phyloP scores from a whole-genome alignment of 2,329 filamentous ascomycete species.

The Clathrospora elynae region DNA sequence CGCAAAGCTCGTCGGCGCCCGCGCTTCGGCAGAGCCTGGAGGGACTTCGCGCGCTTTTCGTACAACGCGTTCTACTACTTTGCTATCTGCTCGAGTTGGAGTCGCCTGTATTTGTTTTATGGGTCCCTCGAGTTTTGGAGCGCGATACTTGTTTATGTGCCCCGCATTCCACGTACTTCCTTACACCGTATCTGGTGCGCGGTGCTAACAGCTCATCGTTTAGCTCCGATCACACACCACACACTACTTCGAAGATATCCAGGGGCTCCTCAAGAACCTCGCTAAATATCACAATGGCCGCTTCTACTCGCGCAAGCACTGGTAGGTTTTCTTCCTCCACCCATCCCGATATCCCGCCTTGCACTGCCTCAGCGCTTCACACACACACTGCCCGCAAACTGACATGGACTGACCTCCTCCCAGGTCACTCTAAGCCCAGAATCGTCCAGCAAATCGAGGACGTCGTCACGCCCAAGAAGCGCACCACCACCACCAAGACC shows the following conservation, averaged over 20 bases:
- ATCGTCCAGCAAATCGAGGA: conserved; percentile 58
- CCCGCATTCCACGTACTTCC: conserved; percentile 3
- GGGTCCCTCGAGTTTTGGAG: not conserved
- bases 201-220: not conserved
- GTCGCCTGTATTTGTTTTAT: not conserved
- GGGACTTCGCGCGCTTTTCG: conserved; percentile 1
- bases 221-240: conserved; percentile 5
- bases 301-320: conserved; percentile 45
- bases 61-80: conserved; percentile 3
- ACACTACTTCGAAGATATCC: not conserved
- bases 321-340: conserved; percentile 6
- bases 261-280: not conserved
- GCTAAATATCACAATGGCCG: conserved; percentile 21
- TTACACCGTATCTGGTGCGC: conserved; percentile 5
- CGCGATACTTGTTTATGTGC: not conserved
- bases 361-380: not conserved
- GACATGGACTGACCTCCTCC: not conserved
- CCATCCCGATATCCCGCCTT: not conserved
- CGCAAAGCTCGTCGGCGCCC: not conserved
- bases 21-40: no score
- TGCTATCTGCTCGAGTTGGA: not conserved
- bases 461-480: conserved; percentile 40
- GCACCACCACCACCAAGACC: conserved; percentile 38
- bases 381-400: conserved; percentile 41
- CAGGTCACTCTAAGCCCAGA: conserved; percentile 55